Base-by-base conservation (phyloP, 805 yeast genomes). In the Teunomyces barrocoloradensis region DNA sequence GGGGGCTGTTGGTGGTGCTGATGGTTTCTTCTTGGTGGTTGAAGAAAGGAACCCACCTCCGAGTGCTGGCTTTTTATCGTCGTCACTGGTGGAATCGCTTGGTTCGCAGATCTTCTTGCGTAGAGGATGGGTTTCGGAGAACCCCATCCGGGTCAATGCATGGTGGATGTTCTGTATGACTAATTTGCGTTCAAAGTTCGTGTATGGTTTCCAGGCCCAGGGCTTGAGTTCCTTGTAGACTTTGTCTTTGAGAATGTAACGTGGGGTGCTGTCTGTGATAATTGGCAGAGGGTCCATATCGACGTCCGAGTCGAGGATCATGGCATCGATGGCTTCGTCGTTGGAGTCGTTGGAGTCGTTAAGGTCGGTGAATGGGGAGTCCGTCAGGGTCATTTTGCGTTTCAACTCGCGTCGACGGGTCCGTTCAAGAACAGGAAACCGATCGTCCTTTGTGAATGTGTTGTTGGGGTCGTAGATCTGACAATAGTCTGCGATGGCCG, bases 61-160 rank as follows among this genome's bases (percentile, higher is more conserved):
- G 28, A 46, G 71, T 55, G 51, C 70, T 60, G 46, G 46, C 40
- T 10, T 59, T 62, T 41, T 64, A 53, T 52, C 73, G 73, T 21
- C 60, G 17, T 40, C 48, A 32, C 35, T 35, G 25, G 39, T 46
- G 21, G 37, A 33, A 59, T 27, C 60, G 55, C 60, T 68, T 9
- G 36, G 46, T 9, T 47, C 48, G 41, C 53, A 44, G 44, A 73
- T 59, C 48, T 67, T 69, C 46, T 57, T 65, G 34, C 78, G 55
- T 43, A 72, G 58, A 5, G 78, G 77, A 51, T 73, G 77, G 7
- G 76, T 69, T 34, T 68, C 74, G 59, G 66, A 69, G 48, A 59
- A 73, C 18, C 77, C 78, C 36, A 71, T 54, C 36, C 78, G 52
- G 20, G 73, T 71, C 51, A 73, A 63, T 5, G 76, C 75, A 40